Evolutionary conservation across 1,284 basidiomycete genomes (phyloP).

Genomic region (Cryptococcus neoformans): DNA sequence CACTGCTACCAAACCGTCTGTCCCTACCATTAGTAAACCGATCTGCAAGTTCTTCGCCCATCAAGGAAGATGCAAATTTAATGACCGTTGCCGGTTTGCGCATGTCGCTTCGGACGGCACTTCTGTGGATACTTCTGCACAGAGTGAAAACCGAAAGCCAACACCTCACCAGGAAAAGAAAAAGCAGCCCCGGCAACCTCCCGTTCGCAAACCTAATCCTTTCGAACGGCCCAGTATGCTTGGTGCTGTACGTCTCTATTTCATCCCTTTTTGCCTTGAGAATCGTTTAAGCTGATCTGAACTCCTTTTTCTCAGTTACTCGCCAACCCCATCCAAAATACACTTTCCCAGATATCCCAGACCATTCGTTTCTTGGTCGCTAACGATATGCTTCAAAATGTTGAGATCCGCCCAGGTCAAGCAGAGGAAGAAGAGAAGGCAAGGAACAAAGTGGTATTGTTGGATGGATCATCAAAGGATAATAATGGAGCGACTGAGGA

Average conservation of each 20-base stretch:
- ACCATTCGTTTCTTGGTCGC: slow-evolving; percentile 88
- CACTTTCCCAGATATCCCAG: slow-evolving; percentile 89
- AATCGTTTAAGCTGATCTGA: neutral
- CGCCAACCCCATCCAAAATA: slow-evolving; percentile 81
- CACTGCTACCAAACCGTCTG: neutral
- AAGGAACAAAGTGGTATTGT: slow-evolving; percentile 20
- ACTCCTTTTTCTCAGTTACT: slow-evolving; percentile 49
- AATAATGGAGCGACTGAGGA: no score
- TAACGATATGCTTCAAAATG: slow-evolving; percentile 80
- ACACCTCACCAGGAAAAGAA: slow-evolving; percentile 1
- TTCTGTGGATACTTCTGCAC: neutral
- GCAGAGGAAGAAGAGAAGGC: slow-evolving; percentile 58
- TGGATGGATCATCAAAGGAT: neutral
- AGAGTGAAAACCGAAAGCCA: neutral
- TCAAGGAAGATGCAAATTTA: slow-evolving; percentile 36
- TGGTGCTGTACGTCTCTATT: slow-evolving; percentile 60
- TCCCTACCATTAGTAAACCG: slow-evolving; percentile 5
- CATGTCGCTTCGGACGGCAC: slow-evolving; percentile 17
- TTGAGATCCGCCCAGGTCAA: slow-evolving; percentile 78
- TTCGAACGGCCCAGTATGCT: slow-evolving; percentile 69
- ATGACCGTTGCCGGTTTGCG: slow-evolving; percentile 32
- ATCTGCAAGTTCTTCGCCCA: slow-evolving; percentile 39
- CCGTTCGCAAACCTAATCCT: slow-evolving; percentile 59
- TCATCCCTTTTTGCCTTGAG: neutral
- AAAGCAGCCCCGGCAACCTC: slow-evolving; percentile 55